Conservation (phyloP, 106 monocot species). For the Apostasia ramifera region DNA sequence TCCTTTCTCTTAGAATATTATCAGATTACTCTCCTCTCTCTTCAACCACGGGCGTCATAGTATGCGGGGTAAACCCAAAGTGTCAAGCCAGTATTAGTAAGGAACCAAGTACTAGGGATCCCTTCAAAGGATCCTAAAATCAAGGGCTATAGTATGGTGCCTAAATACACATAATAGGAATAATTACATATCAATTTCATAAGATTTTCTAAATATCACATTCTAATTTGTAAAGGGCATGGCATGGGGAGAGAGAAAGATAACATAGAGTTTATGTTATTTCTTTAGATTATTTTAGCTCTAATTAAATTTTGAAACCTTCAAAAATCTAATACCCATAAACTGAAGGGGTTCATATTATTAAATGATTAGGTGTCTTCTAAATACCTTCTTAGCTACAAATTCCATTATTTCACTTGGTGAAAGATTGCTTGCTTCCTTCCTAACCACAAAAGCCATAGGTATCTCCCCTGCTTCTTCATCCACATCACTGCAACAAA, state of each 20-base stretch:
- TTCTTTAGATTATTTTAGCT: not conserved
- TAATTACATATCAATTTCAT: too few species aligned
- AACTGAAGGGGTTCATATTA: not conserved
- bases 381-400: slow-evolving; percentile 55
- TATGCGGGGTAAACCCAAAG: too few species aligned
- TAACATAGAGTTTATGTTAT: not conserved
- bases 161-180: too few species aligned
- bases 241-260: not conserved
- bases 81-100: too few species aligned
- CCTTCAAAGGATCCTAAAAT: too few species aligned
- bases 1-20: too few species aligned
- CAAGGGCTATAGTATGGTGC: too few species aligned
- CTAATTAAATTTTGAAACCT: not conserved
- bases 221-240: not conserved
- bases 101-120: too few species aligned
- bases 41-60: too few species aligned
- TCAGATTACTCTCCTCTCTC: too few species aligned
- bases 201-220: too few species aligned
- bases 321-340: not conserved
- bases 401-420: slow-evolving; percentile 39
- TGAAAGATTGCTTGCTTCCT: slow-evolving; percentile 31
- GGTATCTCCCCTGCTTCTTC: slow-evolving; percentile 73
- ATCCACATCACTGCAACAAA: slow-evolving; percentile 29
- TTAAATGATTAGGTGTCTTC: not conserved
- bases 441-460: slow-evolving; percentile 65